Base-by-base conservation (phyloP, 768 basidiomycete genomes). In the Megacollybia marginata region DNA sequence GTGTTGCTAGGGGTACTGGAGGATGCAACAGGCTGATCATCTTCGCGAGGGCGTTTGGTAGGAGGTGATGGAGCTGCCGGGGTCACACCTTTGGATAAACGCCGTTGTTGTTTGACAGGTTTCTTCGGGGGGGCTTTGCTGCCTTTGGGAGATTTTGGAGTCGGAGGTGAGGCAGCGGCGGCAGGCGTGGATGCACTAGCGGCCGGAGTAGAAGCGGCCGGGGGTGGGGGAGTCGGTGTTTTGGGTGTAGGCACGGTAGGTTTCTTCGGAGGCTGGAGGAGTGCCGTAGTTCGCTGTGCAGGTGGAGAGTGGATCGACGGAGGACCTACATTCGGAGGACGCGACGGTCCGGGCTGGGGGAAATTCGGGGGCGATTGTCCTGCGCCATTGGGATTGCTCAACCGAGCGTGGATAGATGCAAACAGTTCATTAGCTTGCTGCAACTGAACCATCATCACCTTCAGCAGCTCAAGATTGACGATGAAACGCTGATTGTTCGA, bases 71-170 rank as follows among this genome's bases (percentile, higher is more conserved):
- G 31, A 20, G 55, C 55, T 52, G 59, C 52, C 16, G 58, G 42
- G 38, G 38, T 40, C 38, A 8, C 38, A 15, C 2, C 18, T 18
- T 13, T 40, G 18, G 38, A 40, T 15, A 18, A 18, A 15, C 38
- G 13, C 8, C 38, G 13, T 40, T 13, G 15, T 8, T 18, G 3
- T 4, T 15, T 18, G 13, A 8, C 15, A 40, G 38, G 38, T 40
- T 40, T 40, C 38, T 40, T 40, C 38, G 8, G 4, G 13, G 38
- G 38, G 13, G 38, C 38, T 40, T 40, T 40, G 15, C 5, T 40
- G 13, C 18, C 62, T 59, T 82, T 85, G 0, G 88, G 88, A 4
- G 88, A 88, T 63, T 82, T 88, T 1, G 84, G 78, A 16, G 52
- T 19, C 57, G 78, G 78, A 1, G 86, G 85, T 9, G 85, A 85